Evolutionary conservation across 176 grass and related monocot species (phyloP), one percentile per base, ranked within the genome.

Genomic region (Lolium perenne): DNA sequence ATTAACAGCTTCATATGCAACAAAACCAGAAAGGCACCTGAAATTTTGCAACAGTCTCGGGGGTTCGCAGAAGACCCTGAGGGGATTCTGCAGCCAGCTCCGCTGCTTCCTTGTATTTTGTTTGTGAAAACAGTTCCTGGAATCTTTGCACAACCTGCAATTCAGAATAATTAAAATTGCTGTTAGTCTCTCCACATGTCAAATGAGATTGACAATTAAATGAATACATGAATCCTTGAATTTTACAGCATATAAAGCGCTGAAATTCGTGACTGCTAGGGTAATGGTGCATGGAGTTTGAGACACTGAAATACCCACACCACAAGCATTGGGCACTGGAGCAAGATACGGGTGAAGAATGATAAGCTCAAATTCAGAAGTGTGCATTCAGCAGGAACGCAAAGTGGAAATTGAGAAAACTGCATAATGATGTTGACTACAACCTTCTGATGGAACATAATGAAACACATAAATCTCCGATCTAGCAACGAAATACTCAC

Each of bases 91-190:
- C 96, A 68, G 96, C 96, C 80, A 98, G 79, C 84, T 98, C 96
- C 58, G 96, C 96, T 77, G 96, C 96, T 91, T 98, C 96, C 86
- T 98, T 98, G 84, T 98, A 98, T 78, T 98, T 98, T 13, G 93
- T 95, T 80, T 98, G 96, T 0, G 92, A 87, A 69, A 98, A 98
- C 43, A 98, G 65, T 89, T 98, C 93, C 82, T 95, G 96, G 22
- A 98, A 98, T 79, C 96, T 91, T 86, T 94, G 96, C 50, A 98
- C 96, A 90, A 98, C 95, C 95, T 98, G 93, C 76, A 86, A 78
- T 78, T 22, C 47, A 83, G 68, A 91, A 82, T 45, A 77, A 64
- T 20, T 25, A 61, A 40, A 78, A 21, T 40, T 55, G 13, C 11
- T 38, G 13, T 69, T 82, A 70, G 11, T 40, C 47, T 21, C 18